Percentiles rank a stretch among this genome's conserved stretches.
Evolutionary conservation across 2,329 filamentous ascomycete genomes (phyloP).

Genomic region (Rasamsonia emersonii): DNA sequence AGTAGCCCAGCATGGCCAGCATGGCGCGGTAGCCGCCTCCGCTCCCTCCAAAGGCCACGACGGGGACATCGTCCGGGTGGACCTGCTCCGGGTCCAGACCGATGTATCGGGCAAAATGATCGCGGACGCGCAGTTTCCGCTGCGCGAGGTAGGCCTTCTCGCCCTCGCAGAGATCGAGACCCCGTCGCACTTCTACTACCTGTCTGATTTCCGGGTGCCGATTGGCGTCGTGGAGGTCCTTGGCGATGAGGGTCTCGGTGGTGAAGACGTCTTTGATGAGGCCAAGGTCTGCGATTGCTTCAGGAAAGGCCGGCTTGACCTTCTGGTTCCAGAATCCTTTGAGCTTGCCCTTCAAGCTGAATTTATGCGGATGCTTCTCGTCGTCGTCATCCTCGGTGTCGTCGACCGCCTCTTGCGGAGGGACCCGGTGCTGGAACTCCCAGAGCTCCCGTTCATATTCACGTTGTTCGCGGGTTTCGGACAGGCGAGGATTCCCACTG

Average conservation of each 20-base stretch:
- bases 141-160: constrained; percentile 5
- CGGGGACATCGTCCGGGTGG: constrained; percentile 7
- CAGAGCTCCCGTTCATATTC: constrained; percentile 7
- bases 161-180: constrained; percentile 2
- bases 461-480: constrained; percentile 6
- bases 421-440: constrained; percentile 3
- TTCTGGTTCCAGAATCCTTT: constrained; percentile 5
- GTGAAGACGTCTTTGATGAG: constrained; percentile 9
- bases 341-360: constrained; percentile 3
- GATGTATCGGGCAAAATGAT: constrained; percentile 6
- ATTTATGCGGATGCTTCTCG: constrained; percentile 1
- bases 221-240: constrained; percentile 3
- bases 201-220: constrained; percentile 5
- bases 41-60: constrained; percentile 7
- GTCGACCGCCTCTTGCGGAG: not conserved
- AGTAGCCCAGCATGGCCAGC: constrained; percentile 7
- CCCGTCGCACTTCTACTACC: constrained; percentile 5
- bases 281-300: constrained; percentile 7
- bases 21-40: constrained; percentile 8
- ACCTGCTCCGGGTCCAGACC: constrained; percentile 5
- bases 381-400: constrained; percentile 4
- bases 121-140: constrained; percentile 4
- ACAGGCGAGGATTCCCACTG: no score
- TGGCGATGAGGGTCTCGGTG: constrained; percentile 5
- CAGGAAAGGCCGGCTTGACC: constrained; percentile 8